Base-by-base conservation (phyloP, 2,329 filamentous ascomycete species). In the Monosporascus sp. region DNA sequence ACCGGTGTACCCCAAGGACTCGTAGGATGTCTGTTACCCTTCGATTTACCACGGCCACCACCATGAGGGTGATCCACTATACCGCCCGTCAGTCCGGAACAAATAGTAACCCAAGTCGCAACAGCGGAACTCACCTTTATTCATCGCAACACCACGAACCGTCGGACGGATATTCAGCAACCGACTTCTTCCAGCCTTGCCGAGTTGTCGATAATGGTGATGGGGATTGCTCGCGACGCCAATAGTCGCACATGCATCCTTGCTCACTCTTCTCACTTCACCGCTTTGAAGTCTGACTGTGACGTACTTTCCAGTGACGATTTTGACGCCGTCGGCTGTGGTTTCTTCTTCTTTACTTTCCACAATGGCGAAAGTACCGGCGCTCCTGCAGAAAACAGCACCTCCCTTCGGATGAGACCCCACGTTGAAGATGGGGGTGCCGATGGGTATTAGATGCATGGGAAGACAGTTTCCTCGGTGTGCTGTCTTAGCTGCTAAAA, bases 1-100 rank as follows among this genome's bases (percentile, higher is more conserved):
- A 95, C 91, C 68, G 91, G 93, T 69, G 85, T 87, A 70, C 95
- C 94, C 94, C 95, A 99, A 55, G 94, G 94, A 75, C 91, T 96
- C 64, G 94, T 91, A 36, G 95, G 94, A 69, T 96, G 82, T 57
- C 92, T 85, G 70, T 97, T 96, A 84, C 94, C 91, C 90, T 99
- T 99, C 54, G 91, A 97, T 78, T 99, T 99, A 78, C 94, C 94
- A 81, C 95, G 85, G 74, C 94, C 94, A 88, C 94, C 94, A 83
- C 94, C 94, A 73, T 99, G 94, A 67, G 94, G 94, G 81, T 99
- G 94, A 68, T 99, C 94, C 65, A 86, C 89, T 85, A 65, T 45
- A 56, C 36, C 14, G 14, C 53, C 19, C 22, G 51, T 59, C 41
- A 60, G 54, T 24, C 56, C 38, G 36, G 16, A 19, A 26, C 7